These are phyloP conservation scores for Diphasiastrum complanatum DNA, from an alignment of 83 land plant genomes.

Conservation along the genomic window DNA sequence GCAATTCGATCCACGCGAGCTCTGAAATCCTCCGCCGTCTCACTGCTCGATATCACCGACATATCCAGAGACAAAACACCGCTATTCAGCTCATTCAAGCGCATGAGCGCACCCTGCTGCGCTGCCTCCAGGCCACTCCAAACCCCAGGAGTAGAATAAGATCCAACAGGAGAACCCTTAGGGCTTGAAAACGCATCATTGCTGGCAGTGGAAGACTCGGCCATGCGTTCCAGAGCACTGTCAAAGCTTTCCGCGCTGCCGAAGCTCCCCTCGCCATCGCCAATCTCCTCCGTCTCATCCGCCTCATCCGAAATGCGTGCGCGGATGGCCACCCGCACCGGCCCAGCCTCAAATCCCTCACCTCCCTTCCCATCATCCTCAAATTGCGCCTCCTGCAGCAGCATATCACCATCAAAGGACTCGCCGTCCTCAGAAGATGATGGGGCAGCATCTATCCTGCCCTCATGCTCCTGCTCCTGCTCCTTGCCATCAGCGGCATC, in stretches of 20 bases:
- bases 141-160: neutral
- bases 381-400: no score
- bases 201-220: conserved; percentile 10
- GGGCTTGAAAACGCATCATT: neutral
- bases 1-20: neutral
- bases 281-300: conserved; percentile 4
- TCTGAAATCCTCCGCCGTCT: neutral
- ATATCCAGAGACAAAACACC: no score
- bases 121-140: neutral
- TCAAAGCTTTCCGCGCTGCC: conserved; percentile 19
- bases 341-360: no score
- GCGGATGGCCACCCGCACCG: conserved; percentile 33
- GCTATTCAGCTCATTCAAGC: neutral
- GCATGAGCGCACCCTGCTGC: neutral
- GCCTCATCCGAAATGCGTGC: conserved; percentile 33
- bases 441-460: no score
- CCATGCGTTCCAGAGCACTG: conserved; percentile 25
- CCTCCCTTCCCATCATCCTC: no score
- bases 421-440: no score
- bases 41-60: no score
- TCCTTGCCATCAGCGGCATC: no score
- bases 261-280: neutral
- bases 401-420: no score
- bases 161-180: conserved; percentile 13
- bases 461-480: no score